Percentiles rank a stretch among this genome's conserved stretches.
These are phyloP conservation scores for Neltuma alba DNA, from an alignment of 306 rosid species.

Conservation along the genomic window DNA sequence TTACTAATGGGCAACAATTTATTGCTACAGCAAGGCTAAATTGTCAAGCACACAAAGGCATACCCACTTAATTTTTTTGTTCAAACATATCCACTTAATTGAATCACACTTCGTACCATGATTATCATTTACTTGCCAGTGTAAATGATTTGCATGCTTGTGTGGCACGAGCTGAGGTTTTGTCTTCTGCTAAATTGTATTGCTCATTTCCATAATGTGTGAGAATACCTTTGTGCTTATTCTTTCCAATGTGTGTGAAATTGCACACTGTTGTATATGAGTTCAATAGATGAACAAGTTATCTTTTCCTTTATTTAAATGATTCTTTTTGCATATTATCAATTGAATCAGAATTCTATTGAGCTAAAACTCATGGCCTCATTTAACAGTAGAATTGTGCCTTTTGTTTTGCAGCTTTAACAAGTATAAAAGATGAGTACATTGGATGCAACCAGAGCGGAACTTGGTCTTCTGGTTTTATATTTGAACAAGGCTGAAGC, in stretches of 20 bases:
- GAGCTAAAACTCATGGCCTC: background rate
- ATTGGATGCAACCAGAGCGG: no score
- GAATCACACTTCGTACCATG: background rate
- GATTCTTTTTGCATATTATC: background rate
- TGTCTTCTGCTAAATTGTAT: background rate
- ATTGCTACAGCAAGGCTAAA: background rate
- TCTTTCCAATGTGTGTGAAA: background rate
- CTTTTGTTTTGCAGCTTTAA: background rate
- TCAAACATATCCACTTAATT: background rate
- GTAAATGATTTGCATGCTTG: background rate
- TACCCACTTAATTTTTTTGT: no score
- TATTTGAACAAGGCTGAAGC: no score
- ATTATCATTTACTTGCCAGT: background rate
- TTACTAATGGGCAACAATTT: background rate
- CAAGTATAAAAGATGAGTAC: no score
- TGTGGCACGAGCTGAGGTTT: background rate
- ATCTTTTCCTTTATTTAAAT: background rate
- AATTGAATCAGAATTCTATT: background rate
- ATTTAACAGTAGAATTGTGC: constrained; percentile 26
- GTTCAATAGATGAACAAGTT: background rate
- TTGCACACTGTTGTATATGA: background rate
- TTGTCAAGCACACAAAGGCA: background rate
- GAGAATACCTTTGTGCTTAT: constrained; percentile 12
- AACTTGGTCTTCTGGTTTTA: no score
- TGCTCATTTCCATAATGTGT: constrained; percentile 3